These are phyloP conservation scores for Xylariales sp. DNA, from an alignment of 2,329 filamentous ascomycete genomes.

Conservation along the genomic window DNA sequence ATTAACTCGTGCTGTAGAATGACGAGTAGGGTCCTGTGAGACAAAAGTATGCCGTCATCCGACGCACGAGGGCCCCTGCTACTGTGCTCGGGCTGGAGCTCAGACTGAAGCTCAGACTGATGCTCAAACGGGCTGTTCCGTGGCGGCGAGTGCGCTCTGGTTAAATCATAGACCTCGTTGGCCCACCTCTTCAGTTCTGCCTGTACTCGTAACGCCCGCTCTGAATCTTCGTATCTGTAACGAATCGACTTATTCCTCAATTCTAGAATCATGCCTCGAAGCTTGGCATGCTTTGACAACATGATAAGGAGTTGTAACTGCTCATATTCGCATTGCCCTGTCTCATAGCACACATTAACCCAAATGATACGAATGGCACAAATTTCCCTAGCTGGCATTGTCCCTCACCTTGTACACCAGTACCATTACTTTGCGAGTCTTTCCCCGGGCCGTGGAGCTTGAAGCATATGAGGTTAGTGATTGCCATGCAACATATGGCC, in stretches of 20 bases:
- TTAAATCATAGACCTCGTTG: constrained; percentile 17
- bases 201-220: constrained; percentile 10
- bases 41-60: neutral
- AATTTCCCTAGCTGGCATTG: neutral
- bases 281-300: constrained; percentile 18
- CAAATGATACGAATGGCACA: neutral
- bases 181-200: constrained; percentile 15
- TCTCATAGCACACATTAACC: neutral
- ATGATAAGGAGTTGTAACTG: constrained; percentile 7
- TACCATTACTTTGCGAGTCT: neutral
- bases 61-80: neutral
- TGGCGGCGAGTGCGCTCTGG: neutral
- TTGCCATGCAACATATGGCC: no score
- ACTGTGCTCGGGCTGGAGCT: no score
- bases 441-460: neutral
- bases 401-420: neutral
- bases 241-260: constrained; percentile 16
- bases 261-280: constrained; percentile 19
- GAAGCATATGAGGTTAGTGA: no score
- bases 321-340: neutral
- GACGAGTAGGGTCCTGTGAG: constrained; percentile 3
- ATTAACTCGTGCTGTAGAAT: constrained; percentile 20
- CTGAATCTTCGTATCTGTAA: constrained; percentile 2
- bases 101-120: no score
- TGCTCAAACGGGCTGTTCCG: neutral